Base-by-base conservation (phyloP, 208 protist species). In the Acanthamoeba castellanii region DNA sequence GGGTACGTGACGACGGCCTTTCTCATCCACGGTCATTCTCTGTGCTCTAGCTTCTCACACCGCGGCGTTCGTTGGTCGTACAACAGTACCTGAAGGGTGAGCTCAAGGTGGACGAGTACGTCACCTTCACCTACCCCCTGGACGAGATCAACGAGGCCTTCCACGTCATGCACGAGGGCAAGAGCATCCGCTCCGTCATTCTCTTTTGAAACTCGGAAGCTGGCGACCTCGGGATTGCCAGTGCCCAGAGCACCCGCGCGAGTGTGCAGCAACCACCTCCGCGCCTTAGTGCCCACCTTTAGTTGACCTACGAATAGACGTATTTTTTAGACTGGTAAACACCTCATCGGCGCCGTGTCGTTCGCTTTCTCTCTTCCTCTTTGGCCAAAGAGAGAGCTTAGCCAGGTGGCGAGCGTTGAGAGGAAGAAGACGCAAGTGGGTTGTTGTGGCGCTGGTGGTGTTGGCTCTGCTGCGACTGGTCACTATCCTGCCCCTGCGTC, bases 101-200 rank as follows among this genome's bases (percentile, higher is more conserved):
- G 32, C 76, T 98, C 45, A 95, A 98, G 55, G 97, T 98, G 30
- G 97, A 98, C 94, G 93, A 96, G 85, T 98, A 94, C 93, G 85
- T 98, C 72, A 98, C 97, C 7, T 89, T 92, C 85, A 57, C 74
- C 9, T 97, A 94, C 27, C 72, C 87, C 57, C 47, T 98, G 42
- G 87, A 87, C 16, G 68, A 97, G 50, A 97, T 97, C 61, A 97
- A 97, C 81, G 74, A 97, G 50, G 95, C 92, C 30, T 97, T 97
- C 70, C 42, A 96, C 72, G 68, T 96, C 42, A 96, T 97, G 95
- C 91, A 96, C 42, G 91, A 96, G 47, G 96, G 95, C 72, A 96
- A 96, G 66, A 96, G 68, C 81, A 88, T 88, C 81, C 81, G 81
- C 81, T 68, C 81, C 11, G 81, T 88, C 20, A 25, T 88, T 11